A percentile compares a stretch with the other conserved stretches of the same genome.
Conservation (phyloP, 1,139 yeast genomes). For the Geotrichum europaeum region DNA sequence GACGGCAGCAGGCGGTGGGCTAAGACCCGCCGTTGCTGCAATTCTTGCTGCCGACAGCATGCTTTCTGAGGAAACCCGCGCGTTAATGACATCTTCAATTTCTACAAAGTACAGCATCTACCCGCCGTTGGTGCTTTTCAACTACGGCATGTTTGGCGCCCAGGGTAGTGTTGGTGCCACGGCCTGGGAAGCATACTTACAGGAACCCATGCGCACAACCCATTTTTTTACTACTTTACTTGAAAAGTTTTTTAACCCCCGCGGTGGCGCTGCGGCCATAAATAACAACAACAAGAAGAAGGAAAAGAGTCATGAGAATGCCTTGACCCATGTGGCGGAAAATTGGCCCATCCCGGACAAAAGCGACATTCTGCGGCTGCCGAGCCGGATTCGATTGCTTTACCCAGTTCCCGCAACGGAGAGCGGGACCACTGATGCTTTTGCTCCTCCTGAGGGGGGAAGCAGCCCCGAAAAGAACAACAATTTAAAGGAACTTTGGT, state of each 20-base stretch:
- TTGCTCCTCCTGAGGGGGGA: slow-evolving; percentile 23
- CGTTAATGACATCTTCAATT: slow-evolving; percentile 1
- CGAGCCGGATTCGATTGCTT: slow-evolving; percentile 9
- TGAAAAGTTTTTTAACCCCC: neutral
- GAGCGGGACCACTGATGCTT: neutral
- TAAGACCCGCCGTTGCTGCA: neutral
- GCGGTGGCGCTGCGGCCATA: slow-evolving; percentile 19
- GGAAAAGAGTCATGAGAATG: slow-evolving; percentile 30
- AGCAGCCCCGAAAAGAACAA: slow-evolving; percentile 54
- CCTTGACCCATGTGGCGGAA: slow-evolving; percentile 59
- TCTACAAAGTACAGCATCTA: slow-evolving; percentile 59
- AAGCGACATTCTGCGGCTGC: slow-evolving; percentile 14
- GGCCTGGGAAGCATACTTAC: slow-evolving; percentile 35
- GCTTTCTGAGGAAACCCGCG: neutral
- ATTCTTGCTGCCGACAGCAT: neutral
- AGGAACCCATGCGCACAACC: neutral
- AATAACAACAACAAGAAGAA: slow-evolving; percentile 24
- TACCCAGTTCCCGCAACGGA: neutral
- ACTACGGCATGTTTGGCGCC: slow-evolving; percentile 27
- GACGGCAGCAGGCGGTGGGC: neutral
- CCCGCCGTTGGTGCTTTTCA: slow-evolving; percentile 60
- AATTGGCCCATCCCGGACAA: slow-evolving; percentile 60
- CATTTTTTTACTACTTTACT: slow-evolving; percentile 6
- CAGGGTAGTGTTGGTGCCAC: slow-evolving; percentile 32
- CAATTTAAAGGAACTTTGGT: slow-evolving; percentile 56